Percentiles rank a stretch among this genome's conserved stretches.
Evolutionary conservation across 1,284 basidiomycete species (phyloP).

Genomic region (Omphalotus olearius): DNA sequence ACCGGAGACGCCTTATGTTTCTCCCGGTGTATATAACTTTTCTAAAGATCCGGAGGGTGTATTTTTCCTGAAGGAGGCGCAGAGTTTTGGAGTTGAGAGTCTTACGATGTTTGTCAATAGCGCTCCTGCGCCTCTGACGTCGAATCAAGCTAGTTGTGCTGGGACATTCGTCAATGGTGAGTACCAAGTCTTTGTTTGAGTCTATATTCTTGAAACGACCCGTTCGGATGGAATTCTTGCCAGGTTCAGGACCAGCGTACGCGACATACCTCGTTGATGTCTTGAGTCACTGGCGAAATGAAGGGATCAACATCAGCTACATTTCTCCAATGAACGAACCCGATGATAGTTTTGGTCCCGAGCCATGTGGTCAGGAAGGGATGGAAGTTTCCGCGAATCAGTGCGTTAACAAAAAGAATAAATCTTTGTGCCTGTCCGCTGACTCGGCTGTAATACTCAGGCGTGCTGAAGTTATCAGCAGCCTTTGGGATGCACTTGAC

Average conservation of each 20-base stretch:
- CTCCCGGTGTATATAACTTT: conserved; percentile 36
- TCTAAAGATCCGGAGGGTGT: conserved; percentile 34
- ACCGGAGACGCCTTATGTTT: conserved; percentile 37
- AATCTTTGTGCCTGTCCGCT: background rate
- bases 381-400: conserved; percentile 31
- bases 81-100: conserved; percentile 24
- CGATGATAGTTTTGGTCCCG: conserved; percentile 32
- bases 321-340: conserved; percentile 38
- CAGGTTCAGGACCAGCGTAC: conserved; percentile 29
- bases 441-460: conserved; percentile 15
- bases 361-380: conserved; percentile 34
- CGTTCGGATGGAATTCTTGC: background rate
- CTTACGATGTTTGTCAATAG: conserved; percentile 34
- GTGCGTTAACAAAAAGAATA: conserved; percentile 19
- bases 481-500: conserved; percentile 27
- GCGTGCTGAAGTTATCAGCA: conserved; percentile 32
- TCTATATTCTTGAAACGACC: background rate
- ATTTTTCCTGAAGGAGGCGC: conserved; percentile 34
- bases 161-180: conserved; percentile 28
- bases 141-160: conserved; percentile 30
- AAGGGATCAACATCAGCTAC: conserved; percentile 28
- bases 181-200: background rate
- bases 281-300: conserved; percentile 27
- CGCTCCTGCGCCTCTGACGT: conserved; percentile 30
- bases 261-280: conserved; percentile 33